Percentiles rank a stretch among this genome's conserved stretches.
phyloP scores from a whole-genome alignment of 1,284 basidiomycete species.

The Cystobasidium sp. region DNA sequence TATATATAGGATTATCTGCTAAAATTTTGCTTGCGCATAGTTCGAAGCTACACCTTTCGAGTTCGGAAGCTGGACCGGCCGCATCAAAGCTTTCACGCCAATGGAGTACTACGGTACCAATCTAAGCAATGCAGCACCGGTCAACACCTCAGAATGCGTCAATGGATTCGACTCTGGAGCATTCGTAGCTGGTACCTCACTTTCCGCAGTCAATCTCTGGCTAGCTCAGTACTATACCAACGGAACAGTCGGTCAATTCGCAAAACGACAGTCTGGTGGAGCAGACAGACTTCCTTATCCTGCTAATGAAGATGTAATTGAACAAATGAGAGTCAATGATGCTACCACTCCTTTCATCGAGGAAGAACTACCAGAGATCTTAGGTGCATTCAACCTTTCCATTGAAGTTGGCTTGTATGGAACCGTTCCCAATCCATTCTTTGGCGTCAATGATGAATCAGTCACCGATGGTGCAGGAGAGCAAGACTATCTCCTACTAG shows the following conservation, averaged over 20 bases:
- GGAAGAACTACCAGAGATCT: neutral
- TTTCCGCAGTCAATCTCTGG: neutral
- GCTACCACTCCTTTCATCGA: neutral
- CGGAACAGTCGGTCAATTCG: constrained; percentile 7
- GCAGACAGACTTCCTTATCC: neutral
- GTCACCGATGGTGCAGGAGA: neutral
- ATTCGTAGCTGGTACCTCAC: neutral
- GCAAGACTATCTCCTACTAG: neutral
- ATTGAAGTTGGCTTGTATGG: neutral
- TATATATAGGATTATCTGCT: neutral
- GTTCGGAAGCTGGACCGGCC: constrained; percentile 6
- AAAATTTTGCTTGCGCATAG: neutral
- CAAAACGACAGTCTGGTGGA: neutral
- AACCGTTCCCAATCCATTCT: neutral
- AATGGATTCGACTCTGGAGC: neutral
- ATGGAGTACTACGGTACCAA: constrained; percentile 6
- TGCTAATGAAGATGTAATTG: constrained; percentile 4
- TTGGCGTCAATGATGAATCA: neutral
- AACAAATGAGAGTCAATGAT: constrained; percentile 8
- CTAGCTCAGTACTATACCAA: constrained; percentile 10
- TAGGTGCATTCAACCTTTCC: neutral
- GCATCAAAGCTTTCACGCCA: constrained; percentile 1
- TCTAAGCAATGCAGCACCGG: neutral
- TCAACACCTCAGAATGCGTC: constrained; percentile 10
- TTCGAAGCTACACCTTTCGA: constrained; percentile 14